Evolutionary conservation across 768 basidiomycete species (phyloP).

Genomic region (Nevesoporus exiguus): DNA sequence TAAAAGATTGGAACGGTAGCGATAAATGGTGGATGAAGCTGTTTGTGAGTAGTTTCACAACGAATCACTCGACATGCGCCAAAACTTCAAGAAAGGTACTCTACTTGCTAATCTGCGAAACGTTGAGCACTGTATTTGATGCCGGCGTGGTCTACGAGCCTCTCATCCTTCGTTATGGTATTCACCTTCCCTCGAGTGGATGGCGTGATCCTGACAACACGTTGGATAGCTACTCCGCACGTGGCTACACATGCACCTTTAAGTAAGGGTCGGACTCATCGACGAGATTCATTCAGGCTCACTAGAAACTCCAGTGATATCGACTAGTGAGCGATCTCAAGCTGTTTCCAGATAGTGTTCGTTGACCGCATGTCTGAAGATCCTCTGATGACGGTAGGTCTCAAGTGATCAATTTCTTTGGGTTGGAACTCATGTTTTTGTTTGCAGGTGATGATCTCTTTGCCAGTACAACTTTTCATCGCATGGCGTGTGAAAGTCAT

Average conservation of each 20-base stretch:
- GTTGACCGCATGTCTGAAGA: constrained; percentile 28
- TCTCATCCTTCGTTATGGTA: constrained; percentile 47
- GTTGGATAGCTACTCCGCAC: no score
- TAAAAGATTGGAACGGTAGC: constrained; percentile 21
- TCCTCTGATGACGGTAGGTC: constrained; percentile 43
- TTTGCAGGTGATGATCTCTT: constrained; percentile 41
- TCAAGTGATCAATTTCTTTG: background rate
- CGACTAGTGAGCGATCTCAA: constrained; percentile 7
- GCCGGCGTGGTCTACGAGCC: constrained; percentile 46
- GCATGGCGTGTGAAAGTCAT: constrained; percentile 42
- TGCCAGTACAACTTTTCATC: constrained; percentile 46
- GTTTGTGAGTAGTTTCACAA: constrained; percentile 34
- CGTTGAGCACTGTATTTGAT: constrained; percentile 44
- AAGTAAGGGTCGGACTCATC: background rate
- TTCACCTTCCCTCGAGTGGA: background rate
- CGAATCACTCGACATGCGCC: background rate
- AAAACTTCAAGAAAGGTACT: constrained; percentile 31
- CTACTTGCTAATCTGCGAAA: no score
- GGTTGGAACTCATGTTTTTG: background rate
- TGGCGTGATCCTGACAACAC: no score
- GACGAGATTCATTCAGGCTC: constrained; percentile 18
- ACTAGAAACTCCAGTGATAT: constrained; percentile 8
- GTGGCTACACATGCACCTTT: background rate
- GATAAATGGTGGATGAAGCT: constrained; percentile 45
- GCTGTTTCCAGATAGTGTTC: background rate